Base-by-base conservation (phyloP, 208 protist species). In the Trypanosoma boissoni region DNA sequence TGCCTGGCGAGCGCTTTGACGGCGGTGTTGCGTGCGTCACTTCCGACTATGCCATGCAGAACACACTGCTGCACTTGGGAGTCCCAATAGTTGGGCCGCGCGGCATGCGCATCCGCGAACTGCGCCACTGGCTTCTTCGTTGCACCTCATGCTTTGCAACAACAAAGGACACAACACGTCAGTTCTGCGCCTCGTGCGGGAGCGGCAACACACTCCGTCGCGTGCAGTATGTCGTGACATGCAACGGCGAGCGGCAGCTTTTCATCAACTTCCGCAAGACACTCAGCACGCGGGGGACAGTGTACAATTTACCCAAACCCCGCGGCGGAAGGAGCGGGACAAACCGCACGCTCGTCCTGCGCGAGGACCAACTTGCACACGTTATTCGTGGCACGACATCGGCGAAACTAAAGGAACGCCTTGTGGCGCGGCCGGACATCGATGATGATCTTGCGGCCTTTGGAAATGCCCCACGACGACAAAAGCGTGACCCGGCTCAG, bases 1-100 rank as follows among this genome's bases (percentile, higher is more conserved):
- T 58, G 21, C 46, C 58, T 12, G 64, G 57, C 10, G 76, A 81
- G 50, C 31, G 49, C 3, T 92, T 95, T 52, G 66, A 64, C 14
- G 83, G 78, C 14, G 84, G 88, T 37, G 86, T 97, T 59, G 90
- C 83, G 9, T 97, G 92, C 50, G 84, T 96, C 12, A 97, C 95
- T 31, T 96, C 92, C n/a, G 95, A 98, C 70, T 98, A 91, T 67
- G 87, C 95, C 21, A 96, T 98, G 89, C 92, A 98, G 70, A 98
- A 98, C 78, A 92, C 90, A 18, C 66, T 97, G 26, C 68, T 97
- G 39, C 92, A 98, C 49, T 74, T 95, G 12, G 92, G 92, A 27
- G 75, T 98, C 10, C 80, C 88, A 8, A 76, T 97, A 29, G 67
- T 97, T 23, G 87, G 87, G 42, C 75, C 78, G 18, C 78, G 90